phyloP scores from a whole-genome alignment of 495 filamentous ascomycete species.

The Aspergillus cavernicola region DNA sequence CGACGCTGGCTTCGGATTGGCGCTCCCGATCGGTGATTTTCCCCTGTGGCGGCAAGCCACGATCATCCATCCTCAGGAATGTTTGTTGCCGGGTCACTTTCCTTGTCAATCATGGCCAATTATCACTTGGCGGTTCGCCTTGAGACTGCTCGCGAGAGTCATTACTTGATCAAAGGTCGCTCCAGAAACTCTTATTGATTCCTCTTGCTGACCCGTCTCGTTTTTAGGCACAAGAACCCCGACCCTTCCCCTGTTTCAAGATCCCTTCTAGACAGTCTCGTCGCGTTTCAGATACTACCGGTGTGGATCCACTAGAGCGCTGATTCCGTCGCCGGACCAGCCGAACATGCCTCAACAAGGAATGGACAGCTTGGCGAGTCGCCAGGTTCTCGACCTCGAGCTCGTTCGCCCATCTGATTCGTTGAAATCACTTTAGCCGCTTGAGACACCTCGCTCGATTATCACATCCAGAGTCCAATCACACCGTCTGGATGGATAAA shows the following conservation, averaged over 20 bases:
- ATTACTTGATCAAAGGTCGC: background rate
- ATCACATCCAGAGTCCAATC: constrained; percentile 3
- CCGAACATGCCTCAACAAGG: constrained; percentile 13
- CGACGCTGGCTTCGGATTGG: constrained; percentile 11
- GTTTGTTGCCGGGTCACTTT: constrained; percentile 7
- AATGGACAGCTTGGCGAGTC: constrained; percentile 8
- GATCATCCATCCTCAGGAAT: constrained; percentile 6
- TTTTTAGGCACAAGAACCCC: background rate
- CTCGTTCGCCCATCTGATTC: constrained; percentile 2
- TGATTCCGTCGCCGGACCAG: constrained; percentile 11
- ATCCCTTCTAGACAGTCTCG: constrained; percentile 6
- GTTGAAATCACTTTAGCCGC: background rate
- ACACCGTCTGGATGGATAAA: constrained; percentile 2
- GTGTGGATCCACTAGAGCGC: constrained; percentile 10
- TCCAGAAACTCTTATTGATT: no score
- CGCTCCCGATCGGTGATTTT: constrained; percentile 12
- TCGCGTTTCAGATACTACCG: constrained; percentile 16
- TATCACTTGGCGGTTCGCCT: no score
- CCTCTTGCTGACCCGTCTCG: background rate
- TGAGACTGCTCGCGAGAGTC: no score
- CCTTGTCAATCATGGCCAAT: no score
- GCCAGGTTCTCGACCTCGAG: background rate
- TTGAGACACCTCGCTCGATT: background rate
- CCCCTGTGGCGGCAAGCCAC: constrained; percentile 4
- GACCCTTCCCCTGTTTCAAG: constrained; percentile 18